Evolutionary conservation across 108 stramenopile species (phyloP).

Genomic region (Pseudonitzschia pungens): DNA sequence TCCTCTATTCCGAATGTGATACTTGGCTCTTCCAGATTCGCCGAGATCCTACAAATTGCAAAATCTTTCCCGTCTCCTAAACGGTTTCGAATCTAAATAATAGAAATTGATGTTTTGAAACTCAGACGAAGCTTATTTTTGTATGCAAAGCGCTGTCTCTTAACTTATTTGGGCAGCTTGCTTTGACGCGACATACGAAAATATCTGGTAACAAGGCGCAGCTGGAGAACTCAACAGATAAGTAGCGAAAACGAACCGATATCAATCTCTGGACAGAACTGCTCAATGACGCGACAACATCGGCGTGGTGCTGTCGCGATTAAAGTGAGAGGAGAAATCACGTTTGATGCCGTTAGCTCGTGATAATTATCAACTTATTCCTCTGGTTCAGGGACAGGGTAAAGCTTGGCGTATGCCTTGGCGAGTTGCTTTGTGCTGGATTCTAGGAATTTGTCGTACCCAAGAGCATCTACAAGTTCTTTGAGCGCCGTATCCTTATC

Average conservation of each 20-base stretch:
- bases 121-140: neutral
- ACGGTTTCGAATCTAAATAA: no score
- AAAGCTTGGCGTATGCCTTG: conserved; percentile 75
- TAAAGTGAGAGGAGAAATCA: neutral
- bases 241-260: conserved; percentile 13
- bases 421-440: conserved; percentile 67
- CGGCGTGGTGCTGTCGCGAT: conserved; percentile 1
- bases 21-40: no score
- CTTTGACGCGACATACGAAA: neutral
- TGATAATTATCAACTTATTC: conserved; percentile 11
- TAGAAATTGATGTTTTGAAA: neutral
- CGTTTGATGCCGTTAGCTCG: neutral
- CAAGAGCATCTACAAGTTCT: conserved; percentile 75
- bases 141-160: neutral
- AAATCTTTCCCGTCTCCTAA: no score
- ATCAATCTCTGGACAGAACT: neutral
- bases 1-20: no score
- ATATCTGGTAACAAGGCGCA: conserved; percentile 3
- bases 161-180: neutral
- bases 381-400: conserved; percentile 44
- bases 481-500: conserved; percentile 61
- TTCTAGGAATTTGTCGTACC: conserved; percentile 86
- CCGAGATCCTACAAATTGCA: no score
- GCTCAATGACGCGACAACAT: neutral
- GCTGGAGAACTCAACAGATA: neutral